Base-by-base conservation (phyloP, 768 basidiomycete species). In the Pleurotus ostreatus region DNA sequence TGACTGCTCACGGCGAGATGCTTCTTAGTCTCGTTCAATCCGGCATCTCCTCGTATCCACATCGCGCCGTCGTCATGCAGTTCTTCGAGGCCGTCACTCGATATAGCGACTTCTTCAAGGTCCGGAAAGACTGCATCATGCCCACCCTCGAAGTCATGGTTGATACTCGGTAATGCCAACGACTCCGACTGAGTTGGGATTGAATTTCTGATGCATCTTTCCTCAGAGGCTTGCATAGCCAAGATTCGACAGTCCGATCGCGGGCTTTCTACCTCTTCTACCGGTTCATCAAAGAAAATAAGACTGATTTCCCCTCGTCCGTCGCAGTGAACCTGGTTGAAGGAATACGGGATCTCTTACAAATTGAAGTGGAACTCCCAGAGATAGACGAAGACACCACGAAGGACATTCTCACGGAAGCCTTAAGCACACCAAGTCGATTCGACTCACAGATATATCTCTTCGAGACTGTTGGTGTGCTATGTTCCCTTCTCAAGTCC, bases 41-140 rank as follows among this genome's bases (percentile, higher is more conserved):
- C 20, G 85, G 89, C 34, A 84, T 98, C 54, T 85, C 86, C 12
- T 76, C 80, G 3, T 94, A 87, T 71, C 94, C 92, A 5, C 89
- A 95, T 71, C 84, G 85, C 26, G 79, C 86, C 11, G 95, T 98
- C 16, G 77, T 83, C 6, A 78, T 95, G 70, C 94, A 96, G 65
- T 94, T 92, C 70, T 98, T 98, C 61, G 97, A 99, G 71, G 89
- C 91, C 4, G 82, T 81, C 9, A 82, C 91, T n/a, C 83, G 97
- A 47, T 99, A 98, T 67, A 82, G 85, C 37, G 97, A 98, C 63
- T 98, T 99, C 69, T 98, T 98, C 85, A 94, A 91, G 70, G 86
- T 94, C 20, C 85, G 93, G 60, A 91, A 88, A 63, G 89, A 92
- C 56, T 92, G 86, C 62, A 91, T 98, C 52, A 77, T 92, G 62